Conservation (phyloP, 495 filamentous ascomycete genomes). For the Cercophora sp. region DNA sequence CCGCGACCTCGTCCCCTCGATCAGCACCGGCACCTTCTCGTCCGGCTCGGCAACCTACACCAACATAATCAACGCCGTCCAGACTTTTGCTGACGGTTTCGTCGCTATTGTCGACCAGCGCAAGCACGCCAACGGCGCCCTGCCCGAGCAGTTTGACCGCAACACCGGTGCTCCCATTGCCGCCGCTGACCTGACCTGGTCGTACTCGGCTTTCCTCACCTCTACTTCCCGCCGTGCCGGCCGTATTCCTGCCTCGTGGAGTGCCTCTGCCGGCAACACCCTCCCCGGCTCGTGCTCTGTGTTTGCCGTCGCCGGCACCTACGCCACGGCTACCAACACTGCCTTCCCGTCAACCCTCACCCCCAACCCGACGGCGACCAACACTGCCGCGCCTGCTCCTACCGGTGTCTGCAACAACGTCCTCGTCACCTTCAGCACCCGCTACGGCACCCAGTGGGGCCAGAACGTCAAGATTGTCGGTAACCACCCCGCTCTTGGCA, state of each 20-base stretch:
- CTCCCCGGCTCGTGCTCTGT: constrained; percentile 52
- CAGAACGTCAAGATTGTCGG: constrained; percentile 60
- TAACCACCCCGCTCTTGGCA: constrained; percentile 50
- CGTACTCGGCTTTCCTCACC: constrained; percentile 60
- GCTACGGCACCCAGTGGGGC: constrained; percentile 51
- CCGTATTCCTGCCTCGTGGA: constrained; percentile 52
- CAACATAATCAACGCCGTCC: constrained; percentile 50
- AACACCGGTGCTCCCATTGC: constrained; percentile 49
- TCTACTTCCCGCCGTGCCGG: constrained; percentile 47
- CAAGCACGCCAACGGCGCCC: constrained; percentile 46
- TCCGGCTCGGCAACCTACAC: constrained; percentile 45
- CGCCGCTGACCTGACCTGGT: constrained; percentile 64
- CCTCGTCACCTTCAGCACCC: constrained; percentile 56
- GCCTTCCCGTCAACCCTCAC: constrained; percentile 55
- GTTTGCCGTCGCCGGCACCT: constrained; percentile 54
- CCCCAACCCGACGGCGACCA: constrained; percentile 26
- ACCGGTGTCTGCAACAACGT: constrained; percentile 47
- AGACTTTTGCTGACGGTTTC: constrained; percentile 63
- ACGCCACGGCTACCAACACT: constrained; percentile 51
- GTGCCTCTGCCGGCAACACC: constrained; percentile 39
- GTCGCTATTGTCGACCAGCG: constrained; percentile 50
- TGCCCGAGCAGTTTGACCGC: constrained; percentile 60
- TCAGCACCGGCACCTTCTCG: constrained; percentile 48
- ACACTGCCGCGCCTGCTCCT: constrained; percentile 32
- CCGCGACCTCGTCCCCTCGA: constrained; percentile 45